These are phyloP conservation scores for Aegilops tauschii DNA, from an alignment of 176 grass and related monocot species.

Conservation along the genomic window DNA sequence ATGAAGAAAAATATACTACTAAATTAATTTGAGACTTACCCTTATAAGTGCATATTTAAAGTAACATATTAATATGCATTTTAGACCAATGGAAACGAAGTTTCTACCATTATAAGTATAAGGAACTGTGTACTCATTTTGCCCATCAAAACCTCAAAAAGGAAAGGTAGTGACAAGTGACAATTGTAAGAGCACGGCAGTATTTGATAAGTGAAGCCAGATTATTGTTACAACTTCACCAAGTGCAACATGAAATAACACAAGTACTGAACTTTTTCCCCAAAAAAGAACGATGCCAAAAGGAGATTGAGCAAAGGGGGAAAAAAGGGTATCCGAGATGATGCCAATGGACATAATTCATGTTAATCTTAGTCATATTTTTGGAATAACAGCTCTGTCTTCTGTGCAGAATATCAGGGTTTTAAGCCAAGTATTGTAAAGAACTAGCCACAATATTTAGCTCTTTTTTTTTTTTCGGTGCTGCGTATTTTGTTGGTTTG, in stretches of 20 bases:
- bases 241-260: conserved; percentile 21
- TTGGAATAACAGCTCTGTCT: background rate
- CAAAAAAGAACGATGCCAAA: background rate
- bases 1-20: background rate
- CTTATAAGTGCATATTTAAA: background rate
- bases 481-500: background rate
- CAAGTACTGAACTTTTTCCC: background rate
- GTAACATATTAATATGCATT: background rate
- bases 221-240: background rate
- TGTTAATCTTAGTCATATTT: background rate
- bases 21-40: background rate
- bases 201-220: background rate
- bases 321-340: background rate
- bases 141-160: background rate
- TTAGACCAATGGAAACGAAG: background rate
- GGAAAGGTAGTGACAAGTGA: background rate
- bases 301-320: background rate
- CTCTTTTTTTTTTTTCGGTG: background rate
- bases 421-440: background rate
- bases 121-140: background rate
- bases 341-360: background rate
- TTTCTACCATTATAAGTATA: background rate
- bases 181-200: background rate
- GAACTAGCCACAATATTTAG: background rate
- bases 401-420: background rate